These are phyloP conservation scores for Globisporangium polare DNA, from an alignment of 352 stramenopile genomes.

Conservation along the genomic window DNA sequence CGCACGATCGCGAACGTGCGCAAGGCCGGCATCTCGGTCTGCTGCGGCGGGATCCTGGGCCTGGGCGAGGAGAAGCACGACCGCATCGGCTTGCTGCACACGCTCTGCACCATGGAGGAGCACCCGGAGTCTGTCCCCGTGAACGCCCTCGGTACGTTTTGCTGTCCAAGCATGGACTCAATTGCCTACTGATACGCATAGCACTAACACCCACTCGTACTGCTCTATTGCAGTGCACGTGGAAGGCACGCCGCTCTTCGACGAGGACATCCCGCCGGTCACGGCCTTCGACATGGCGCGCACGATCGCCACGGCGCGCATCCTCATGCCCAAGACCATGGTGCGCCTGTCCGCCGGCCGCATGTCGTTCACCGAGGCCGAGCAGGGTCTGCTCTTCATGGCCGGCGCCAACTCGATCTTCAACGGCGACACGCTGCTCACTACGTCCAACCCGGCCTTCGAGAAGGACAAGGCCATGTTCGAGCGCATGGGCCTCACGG, in stretches of 20 bases:
- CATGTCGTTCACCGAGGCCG: slow-evolving; percentile 94
- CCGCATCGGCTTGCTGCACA: slow-evolving; percentile 94
- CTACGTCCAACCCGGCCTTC: slow-evolving; percentile 95
- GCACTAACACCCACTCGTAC: not conserved
- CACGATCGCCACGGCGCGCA: slow-evolving; percentile 96
- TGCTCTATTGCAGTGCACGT: slow-evolving; percentile 76
- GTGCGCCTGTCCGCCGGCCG: slow-evolving; percentile 95
- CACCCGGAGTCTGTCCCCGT: slow-evolving; percentile 97
- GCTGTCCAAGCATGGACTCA: not conserved
- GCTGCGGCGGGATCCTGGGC: slow-evolving; percentile 96
- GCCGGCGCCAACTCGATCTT: slow-evolving; percentile 98
- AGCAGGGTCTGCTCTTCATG: slow-evolving; percentile 97
- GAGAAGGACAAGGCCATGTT: slow-evolving; percentile 95
- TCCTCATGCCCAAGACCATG: slow-evolving; percentile 98
- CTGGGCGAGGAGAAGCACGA: slow-evolving; percentile 94
- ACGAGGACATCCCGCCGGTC: slow-evolving; percentile 83
- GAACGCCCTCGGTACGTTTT: slow-evolving; percentile 85
- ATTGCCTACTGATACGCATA: not conserved
- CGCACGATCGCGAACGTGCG: slow-evolving; percentile 96
- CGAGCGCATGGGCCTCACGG: slow-evolving; percentile 91
- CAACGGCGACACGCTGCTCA: slow-evolving; percentile 97
- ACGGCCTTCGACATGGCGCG: slow-evolving; percentile 97
- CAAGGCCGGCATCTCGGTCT: slow-evolving; percentile 96
- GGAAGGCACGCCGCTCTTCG: slow-evolving; percentile 92
- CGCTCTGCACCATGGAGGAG: slow-evolving; percentile 93